Evolutionary conservation across 1,284 basidiomycete species (phyloP), one percentile per base, ranked within the genome.

Genomic region (Cryptococcus sp.): DNA sequence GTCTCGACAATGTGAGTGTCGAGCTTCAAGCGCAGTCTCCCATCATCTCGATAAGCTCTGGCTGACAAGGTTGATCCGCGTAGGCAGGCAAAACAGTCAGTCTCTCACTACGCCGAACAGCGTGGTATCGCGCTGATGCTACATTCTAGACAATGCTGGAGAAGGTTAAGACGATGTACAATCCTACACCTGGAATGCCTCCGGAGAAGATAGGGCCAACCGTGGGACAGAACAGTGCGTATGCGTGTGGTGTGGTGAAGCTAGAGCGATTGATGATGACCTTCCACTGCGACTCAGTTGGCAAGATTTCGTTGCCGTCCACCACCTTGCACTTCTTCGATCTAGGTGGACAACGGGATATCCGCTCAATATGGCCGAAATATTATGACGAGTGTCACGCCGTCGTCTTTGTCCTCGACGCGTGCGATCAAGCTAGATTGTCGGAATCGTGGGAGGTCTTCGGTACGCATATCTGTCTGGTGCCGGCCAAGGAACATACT

Each of bases 381-480:
- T 97, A 96, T 79, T 96, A 94, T 72, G 89, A 91, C 59, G 91
- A 95, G 73, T 94, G 91, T 68, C 93, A 97, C 74, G 92, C 92
- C 10, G 90, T 96, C 47, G 90, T 89, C 31, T 95, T 90, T 70
- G 89, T 95, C 51, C 86, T 96, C 51, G 93, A 96, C 74, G 91
- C 91, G 5, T 85, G 88, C 57, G 93, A 96, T 80, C 82, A 88
- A 52, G 90, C 90, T 69, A 81, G 92, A 41, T 79, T 96, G 46
- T 85, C 87, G 56, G 93, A 95, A 80, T 90, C 90, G 15, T 96
- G 93, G 93, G 89, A 91, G 65, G 92, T 93, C 6, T 96, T 97
- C 71, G 91, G 92, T 93, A 78, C 59, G 88, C 78, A 31, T 11
- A 5, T 10, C 54, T 48, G 47, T n/a, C 7, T 19, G 3, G 5